Base-by-base conservation (phyloP, 1,284 basidiomycete species). In the Sparassis latifolia region DNA sequence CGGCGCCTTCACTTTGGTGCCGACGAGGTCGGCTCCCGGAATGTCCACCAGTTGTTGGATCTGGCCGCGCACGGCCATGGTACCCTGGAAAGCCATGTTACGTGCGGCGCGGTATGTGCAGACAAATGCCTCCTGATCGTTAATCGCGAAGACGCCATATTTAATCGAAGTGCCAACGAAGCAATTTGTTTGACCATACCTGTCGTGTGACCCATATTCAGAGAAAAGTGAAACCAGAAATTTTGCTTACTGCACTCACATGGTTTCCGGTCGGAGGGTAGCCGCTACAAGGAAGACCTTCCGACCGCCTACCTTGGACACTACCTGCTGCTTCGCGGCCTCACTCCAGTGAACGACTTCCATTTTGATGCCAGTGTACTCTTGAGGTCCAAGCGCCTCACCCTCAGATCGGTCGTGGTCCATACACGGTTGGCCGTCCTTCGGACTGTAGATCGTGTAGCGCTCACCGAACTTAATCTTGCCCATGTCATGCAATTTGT, bases 401-500 rank as follows among this genome's bases (percentile, higher is more conserved):
- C 97, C 97, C 57, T 93, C 92, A 51, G 85, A 82, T 56, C 97
- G 90, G 69, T 99, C 97, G 74, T 99, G 97, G 72, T 99, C 97
- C 97, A 99, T 99, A 68, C 97, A 99, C 1, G 97, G 96, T 67
- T 99, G 97, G 6, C 93, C 94, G 63, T 99, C 97, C 70, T 98
- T 98, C n/a, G 93, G 93, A 60, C 92, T 96, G 77, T 97, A 99
- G 66, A 99, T 93, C 40, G 97, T 99, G 72, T 98, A 97, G 43
- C 97, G 87, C 74, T 98, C 92, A 48, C 97, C 97, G 65, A 98
- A 99, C 74, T 97, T 96, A 76, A 97, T 91, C 70, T 93, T 93
- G 37, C 88, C 85, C 49, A 92, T 75, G 42, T 75, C 76, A 71
- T 91, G 80, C 10, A 99, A 80, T 69, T 92, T 94, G 77, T 96